Conservation (phyloP, 768 basidiomycete species). For the Boletellus ananiceps region DNA sequence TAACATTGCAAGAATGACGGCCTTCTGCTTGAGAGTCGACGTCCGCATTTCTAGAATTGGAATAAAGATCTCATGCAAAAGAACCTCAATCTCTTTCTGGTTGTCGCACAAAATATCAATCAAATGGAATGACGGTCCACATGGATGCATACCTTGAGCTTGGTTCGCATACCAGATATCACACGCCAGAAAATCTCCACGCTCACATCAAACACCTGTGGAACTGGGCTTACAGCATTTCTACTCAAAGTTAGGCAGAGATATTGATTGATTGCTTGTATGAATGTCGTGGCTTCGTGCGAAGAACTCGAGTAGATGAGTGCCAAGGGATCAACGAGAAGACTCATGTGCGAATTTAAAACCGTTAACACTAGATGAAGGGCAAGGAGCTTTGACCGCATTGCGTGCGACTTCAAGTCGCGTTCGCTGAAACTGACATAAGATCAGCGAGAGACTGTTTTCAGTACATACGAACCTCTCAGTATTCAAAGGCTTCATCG, state of each 20-base stretch:
- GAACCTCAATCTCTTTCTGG: conserved; percentile 98
- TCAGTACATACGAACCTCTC: conserved; percentile 64
- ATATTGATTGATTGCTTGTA: conserved; percentile 94
- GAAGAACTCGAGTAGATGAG: conserved; percentile 89
- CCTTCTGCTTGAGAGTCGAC: conserved; percentile 92
- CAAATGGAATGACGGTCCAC: not conserved
- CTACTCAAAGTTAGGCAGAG: conserved; percentile 88
- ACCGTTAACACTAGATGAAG: conserved; percentile 92
- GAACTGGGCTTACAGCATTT: conserved; percentile 92
- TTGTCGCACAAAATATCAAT: conserved; percentile 9
- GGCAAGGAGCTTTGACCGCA: conserved; percentile 94
- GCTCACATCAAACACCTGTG: conserved; percentile 95
- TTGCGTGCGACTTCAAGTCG: conserved; percentile 93
- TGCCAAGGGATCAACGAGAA: conserved; percentile 86
- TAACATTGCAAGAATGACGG: conserved; percentile 84
- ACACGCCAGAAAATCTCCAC: conserved; percentile 99
- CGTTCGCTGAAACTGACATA: conserved; percentile 59
- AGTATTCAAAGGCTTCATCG: conserved; percentile 92
- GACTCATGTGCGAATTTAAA: conserved; percentile 82
- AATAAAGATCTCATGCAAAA: conserved; percentile 98
- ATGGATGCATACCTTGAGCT: conserved; percentile 69
- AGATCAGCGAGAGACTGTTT: conserved; percentile 10
- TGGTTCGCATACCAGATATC: conserved; percentile 88
- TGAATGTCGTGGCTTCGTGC: conserved; percentile 82
- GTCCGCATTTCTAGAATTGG: conserved; percentile 98